phyloP scores from a whole-genome alignment of 2,329 filamentous ascomycete genomes.

The Xylariaceae sp. region DNA sequence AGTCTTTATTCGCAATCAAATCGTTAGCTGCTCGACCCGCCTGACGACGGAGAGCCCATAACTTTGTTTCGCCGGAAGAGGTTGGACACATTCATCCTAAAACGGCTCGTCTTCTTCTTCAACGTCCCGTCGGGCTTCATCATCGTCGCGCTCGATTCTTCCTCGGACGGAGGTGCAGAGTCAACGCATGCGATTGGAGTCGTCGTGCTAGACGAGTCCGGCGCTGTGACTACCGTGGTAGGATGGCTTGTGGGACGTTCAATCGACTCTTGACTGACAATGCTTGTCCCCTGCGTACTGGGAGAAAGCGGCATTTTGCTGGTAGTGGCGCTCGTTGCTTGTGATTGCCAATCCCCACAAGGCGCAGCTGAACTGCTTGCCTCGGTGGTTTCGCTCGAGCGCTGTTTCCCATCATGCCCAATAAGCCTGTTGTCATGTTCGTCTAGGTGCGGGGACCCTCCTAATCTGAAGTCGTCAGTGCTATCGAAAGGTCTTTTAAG shows the following conservation, averaged over 20 bases:
- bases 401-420: conserved; percentile 44
- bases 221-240: conserved; percentile 37
- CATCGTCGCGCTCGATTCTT: conserved; percentile 41
- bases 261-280: conserved; percentile 56
- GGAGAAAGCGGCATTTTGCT: conserved; percentile 62
- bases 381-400: conserved; percentile 60
- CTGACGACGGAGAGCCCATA: conserved; percentile 32
- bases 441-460: too few relatives aligned
- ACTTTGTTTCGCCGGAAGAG: conserved; percentile 54
- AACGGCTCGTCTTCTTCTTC: conserved; percentile 60
- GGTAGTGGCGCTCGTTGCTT: conserved; percentile 60
- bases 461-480: too few relatives aligned
- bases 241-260: conserved; percentile 47
- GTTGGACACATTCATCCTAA: conserved; percentile 58
- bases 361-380: conserved; percentile 52
- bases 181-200: conserved; percentile 25
- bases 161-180: conserved; percentile 30
- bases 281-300: conserved; percentile 62
- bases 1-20: conserved; percentile 5
- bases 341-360: conserved; percentile 58
- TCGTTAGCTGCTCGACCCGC: conserved; percentile 21
- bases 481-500: too few relatives aligned
- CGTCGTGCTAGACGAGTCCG: conserved; percentile 31
- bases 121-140: conserved; percentile 49
- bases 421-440: too few relatives aligned